phyloP scores from a whole-genome alignment of 306 rosid species.

The Acacia melanoxylon region DNA sequence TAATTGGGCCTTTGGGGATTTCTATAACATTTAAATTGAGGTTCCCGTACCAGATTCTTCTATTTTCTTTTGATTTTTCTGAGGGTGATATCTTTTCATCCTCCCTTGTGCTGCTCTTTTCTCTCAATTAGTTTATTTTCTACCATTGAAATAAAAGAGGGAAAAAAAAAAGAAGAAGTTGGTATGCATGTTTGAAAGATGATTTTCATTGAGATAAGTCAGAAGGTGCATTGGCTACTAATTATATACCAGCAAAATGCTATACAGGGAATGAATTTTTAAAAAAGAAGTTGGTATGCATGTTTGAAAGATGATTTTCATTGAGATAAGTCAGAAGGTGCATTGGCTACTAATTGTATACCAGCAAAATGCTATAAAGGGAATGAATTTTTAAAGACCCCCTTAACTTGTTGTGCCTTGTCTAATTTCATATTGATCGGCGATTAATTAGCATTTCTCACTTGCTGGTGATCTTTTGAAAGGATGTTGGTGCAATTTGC shows the following conservation, averaged over 20 bases:
- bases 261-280: not conserved
- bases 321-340: not conserved
- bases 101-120: not conserved
- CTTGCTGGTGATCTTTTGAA: constrained; percentile 42
- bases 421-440: constrained; percentile 6
- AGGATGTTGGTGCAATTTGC: constrained; percentile 83
- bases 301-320: not conserved
- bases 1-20: not conserved
- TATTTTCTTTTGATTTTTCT: not conserved
- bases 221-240: not conserved
- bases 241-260: not conserved
- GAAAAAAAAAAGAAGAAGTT: not conserved
- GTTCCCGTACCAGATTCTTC: not conserved
- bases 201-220: not conserved
- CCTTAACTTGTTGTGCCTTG: constrained; percentile 12
- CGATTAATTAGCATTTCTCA: constrained; percentile 25
- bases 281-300: not conserved
- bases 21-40: not conserved
- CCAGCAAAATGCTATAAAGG: not conserved
- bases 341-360: not conserved
- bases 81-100: not conserved
- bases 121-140: not conserved
- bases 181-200: not conserved
- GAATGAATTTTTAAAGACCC: not conserved
- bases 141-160: not conserved